Evolutionary conservation across 1,284 basidiomycete genomes (phyloP), one percentile per base, ranked within the genome.

Genomic region (Microbotryum intermedium): DNA sequence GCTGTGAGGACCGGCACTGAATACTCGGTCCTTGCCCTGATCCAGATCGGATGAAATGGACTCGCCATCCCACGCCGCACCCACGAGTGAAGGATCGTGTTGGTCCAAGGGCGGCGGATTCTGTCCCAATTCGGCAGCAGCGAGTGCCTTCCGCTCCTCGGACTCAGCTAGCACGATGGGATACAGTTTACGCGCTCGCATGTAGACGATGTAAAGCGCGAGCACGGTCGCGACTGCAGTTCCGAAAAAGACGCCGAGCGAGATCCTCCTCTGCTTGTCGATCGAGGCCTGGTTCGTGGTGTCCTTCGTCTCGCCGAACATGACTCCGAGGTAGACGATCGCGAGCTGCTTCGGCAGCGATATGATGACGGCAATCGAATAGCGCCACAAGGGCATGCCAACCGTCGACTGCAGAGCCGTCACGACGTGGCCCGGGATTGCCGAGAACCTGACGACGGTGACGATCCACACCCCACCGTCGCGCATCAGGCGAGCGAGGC

Each of bases 341-440:
- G 61, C 68, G 23, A 73, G 55, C 58, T 76, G 75, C 58, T 77
- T 76, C 0, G 76, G 76, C n/a, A 76, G 58, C 6, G 74, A 71
- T 11, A 74, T 57, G 18, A 76, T 59, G 51, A 62, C 54, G 7
- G 75, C 75, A 20, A 73, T 52, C 20, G 71, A 57, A 59, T 74
- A 76, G 29, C 72, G 63, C 66, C 66, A 71, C n/a, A 73, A 61
- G n/a, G 53, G 16, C 72, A 59, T 46, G 13, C 57, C 57, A 20
- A 65, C 59, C 4, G 60, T 65, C 9, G 45, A 61, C 46, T 67
- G 72, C 6, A 76, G 69, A 16, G 64, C 62, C 3, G 71, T 72
- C 25, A 60, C 61, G 23, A 71, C 54, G 59, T 70, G 70, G 42
- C 74, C 74, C 0, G 76, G 76, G 5, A 77, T 70, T 1, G 72